Evolutionary conservation across 768 basidiomycete species (phyloP).

Genomic region (Calocera viscosa): DNA sequence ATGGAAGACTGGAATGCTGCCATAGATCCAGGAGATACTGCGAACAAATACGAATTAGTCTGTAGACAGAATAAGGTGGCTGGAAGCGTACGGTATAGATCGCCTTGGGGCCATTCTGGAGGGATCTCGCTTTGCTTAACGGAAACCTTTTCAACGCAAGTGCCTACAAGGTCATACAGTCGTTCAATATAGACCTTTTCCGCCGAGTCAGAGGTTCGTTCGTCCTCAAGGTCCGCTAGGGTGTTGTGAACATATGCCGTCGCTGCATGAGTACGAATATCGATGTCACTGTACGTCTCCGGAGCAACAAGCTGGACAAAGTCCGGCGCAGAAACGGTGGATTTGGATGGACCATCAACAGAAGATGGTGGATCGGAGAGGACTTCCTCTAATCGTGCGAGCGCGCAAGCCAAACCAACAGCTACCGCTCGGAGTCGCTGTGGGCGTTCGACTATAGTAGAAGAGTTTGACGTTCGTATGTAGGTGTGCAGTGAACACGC

Average conservation of each 20-base stretch:
- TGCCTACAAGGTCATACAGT: slow-evolving; percentile 44
- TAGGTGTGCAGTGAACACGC: slow-evolving; percentile 34
- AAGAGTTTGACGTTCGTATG: slow-evolving; percentile 62
- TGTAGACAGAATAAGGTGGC: not conserved
- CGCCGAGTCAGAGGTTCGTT: slow-evolving; percentile 34
- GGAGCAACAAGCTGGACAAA: not conserved
- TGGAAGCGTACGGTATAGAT: slow-evolving; percentile 61
- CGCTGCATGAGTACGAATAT: slow-evolving; percentile 48
- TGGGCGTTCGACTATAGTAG: slow-evolving; percentile 77
- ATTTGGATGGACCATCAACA: slow-evolving; percentile 13
- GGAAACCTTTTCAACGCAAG: slow-evolving; percentile 49
- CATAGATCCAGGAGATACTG: slow-evolving; percentile 69
- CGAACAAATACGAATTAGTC: not conserved
- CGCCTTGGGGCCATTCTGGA: slow-evolving; percentile 53
- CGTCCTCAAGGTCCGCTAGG: slow-evolving; percentile 29
- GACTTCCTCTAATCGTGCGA: slow-evolving; percentile 52
- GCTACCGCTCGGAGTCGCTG: slow-evolving; percentile 78
- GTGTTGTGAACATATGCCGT: slow-evolving; percentile 52
- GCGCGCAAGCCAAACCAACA: slow-evolving; percentile 65
- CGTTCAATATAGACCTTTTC: slow-evolving; percentile 49
- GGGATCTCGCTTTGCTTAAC: slow-evolving; percentile 67
- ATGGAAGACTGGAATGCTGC: slow-evolving; percentile 70
- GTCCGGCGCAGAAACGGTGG: slow-evolving; percentile 14
- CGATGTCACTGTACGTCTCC: not conserved
- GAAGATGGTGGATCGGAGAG: slow-evolving; percentile 20